Conservation (phyloP, 192 early-diverging fungal genomes). For the Entomortierella chlamydospora region DNA sequence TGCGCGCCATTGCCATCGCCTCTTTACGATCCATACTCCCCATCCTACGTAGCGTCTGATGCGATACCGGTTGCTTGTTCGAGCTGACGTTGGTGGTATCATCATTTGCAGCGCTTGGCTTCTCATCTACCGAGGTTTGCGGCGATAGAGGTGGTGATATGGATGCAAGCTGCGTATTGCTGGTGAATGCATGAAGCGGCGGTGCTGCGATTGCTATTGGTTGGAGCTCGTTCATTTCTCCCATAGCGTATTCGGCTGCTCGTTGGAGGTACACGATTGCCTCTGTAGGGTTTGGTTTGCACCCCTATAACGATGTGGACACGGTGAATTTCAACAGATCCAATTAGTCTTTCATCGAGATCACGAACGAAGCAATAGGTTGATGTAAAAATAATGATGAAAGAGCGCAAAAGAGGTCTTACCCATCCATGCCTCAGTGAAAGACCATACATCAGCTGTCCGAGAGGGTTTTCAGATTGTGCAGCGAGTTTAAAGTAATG, state of each 20-base stretch:
- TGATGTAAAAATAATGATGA: not conserved
- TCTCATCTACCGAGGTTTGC: not conserved
- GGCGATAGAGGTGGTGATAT: not conserved
- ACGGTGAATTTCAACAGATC: too few relatives aligned
- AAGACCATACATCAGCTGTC: conserved; percentile 83
- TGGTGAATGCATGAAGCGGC: too few relatives aligned
- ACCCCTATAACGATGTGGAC: too few relatives aligned
- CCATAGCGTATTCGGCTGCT: conserved; percentile 76
- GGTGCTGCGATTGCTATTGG: not conserved
- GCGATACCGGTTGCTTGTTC: conserved; percentile 18
- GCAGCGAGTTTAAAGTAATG: conserved; percentile 77
- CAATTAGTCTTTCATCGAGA: too few relatives aligned
- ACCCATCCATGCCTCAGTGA: conserved; percentile 87
- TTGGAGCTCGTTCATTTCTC: conserved; percentile 64
- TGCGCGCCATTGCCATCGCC: conserved; percentile 58
- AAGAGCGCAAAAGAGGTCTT: conserved; percentile 18
- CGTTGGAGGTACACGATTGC: conserved; percentile 80
- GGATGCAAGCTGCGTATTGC: not conserved
- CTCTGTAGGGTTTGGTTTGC: conserved; percentile 72
- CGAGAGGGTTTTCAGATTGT: conserved; percentile 72
- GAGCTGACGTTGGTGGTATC: not conserved
- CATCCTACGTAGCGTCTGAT: conserved; percentile 45
- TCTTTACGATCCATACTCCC: conserved; percentile 40
- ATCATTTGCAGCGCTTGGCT: not conserved
- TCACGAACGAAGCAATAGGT: too few relatives aligned